Conservation (phyloP, 225 moss, liverwort and hornwort genomes). For the Pseudisothecium myosuroides region DNA sequence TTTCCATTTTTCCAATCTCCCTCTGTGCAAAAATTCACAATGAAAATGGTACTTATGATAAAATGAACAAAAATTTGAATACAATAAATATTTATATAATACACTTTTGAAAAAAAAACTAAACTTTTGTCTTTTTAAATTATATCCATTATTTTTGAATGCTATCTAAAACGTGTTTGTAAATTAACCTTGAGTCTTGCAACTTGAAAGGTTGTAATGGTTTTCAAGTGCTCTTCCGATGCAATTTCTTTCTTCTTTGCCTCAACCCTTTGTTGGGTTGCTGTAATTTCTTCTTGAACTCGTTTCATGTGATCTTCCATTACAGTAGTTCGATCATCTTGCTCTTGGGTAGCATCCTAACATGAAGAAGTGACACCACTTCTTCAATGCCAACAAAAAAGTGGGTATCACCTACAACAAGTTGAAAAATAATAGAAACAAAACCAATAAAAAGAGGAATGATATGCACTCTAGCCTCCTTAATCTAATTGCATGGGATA, state of each 20-base stretch:
- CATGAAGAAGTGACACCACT: neutral
- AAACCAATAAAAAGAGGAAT: neutral
- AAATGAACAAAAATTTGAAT: neutral
- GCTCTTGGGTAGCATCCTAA: slow-evolving; percentile 83
- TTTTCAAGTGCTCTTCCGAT: slow-evolving; percentile 70
- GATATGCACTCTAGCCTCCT: neutral
- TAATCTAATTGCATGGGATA: neutral
- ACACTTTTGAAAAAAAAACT: neutral
- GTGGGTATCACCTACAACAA: neutral
- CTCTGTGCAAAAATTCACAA: slow-evolving; percentile 11
- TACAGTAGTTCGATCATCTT: slow-evolving; percentile 71
- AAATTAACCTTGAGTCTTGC: slow-evolving; percentile 49
- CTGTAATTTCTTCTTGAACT: slow-evolving; percentile 76
- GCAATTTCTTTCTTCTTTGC: slow-evolving; percentile 67
- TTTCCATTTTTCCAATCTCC: slow-evolving; percentile 66
- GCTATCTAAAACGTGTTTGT: neutral
- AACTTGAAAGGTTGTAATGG: slow-evolving; percentile 56
- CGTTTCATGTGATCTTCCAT: slow-evolving; percentile 99
- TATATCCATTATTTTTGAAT: neutral
- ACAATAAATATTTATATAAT: too few species aligned
- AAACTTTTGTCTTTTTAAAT: neutral
- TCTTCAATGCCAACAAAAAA: neutral
- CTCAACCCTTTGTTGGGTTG: slow-evolving; percentile 78
- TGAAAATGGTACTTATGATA: neutral
- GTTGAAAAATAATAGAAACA: neutral